Evolutionary conservation across 768 basidiomycete genomes (phyloP), one percentile per base, ranked within the genome.

Genomic region (Thelephora ganbajun): DNA sequence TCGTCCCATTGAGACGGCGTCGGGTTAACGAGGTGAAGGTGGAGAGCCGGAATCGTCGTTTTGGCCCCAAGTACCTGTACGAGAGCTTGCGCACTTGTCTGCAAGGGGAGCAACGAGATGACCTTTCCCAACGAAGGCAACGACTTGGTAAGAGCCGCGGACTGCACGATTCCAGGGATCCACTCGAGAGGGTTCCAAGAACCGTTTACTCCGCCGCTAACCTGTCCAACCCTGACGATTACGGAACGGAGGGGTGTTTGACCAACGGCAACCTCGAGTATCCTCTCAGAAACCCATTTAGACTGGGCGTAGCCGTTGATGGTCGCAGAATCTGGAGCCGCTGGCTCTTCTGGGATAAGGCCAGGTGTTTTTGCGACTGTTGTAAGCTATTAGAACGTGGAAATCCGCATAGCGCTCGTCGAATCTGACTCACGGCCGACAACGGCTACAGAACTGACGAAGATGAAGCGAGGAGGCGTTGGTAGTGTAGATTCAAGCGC

Each of bases 181-280:
- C 73, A 76, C 43, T 74, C 70, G 0, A 58, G 64, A 2, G 62
- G 59, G 2, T 62, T 63, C 72, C 73, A 74, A 0, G 64, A 63
- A 16, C 72, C 72, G 1, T 56, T 56, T 0, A 48, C 50, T 19
- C 69, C 68, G 13, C 72, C 72, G 22, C 59, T 60, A 6, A 74
- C 56, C 48, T 76, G 74, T 0, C 72, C 74, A 9, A 73, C 65
- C 2, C 75, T 61, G 23, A 74, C 57, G 2, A 65, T 64, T 0
- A 64, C 59, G 0, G 57, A 58, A 6, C 60, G 59, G 2, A 73
- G 48, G 2, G 66, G 61, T 6, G 69, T 69, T 43, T 60, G 59
- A 43, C 53, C 33, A 11, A 48, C 51, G 2, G 57, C 61, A 7
- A 35, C 48, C 3, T 56, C 56, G 22, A 76, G 62, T 6, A 73